Conservation (phyloP, 2,329 filamentous ascomycete species). For the Colletotrichum sp. region DNA sequence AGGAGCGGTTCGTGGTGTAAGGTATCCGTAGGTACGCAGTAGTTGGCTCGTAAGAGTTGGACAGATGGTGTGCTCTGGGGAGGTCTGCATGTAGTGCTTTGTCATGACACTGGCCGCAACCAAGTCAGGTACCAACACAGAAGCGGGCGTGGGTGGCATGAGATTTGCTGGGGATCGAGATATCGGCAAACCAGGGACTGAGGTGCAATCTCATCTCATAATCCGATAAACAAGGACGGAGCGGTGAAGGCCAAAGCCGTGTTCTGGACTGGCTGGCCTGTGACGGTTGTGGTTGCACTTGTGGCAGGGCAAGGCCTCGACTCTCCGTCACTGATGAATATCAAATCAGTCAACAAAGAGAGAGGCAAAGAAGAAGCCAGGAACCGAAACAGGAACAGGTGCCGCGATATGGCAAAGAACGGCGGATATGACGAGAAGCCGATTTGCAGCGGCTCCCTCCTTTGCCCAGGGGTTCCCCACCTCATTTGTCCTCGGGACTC, state of each 20-base stretch:
- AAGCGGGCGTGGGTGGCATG: background rate
- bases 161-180: conserved; percentile 5
- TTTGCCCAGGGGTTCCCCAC: background rate
- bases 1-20: background rate
- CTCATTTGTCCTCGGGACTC: background rate
- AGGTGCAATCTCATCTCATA: background rate
- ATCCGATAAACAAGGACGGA: background rate
- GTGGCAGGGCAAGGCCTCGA: background rate
- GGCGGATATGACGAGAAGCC: background rate
- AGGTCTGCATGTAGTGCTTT: conserved; percentile 7
- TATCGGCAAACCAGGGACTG: background rate
- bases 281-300: background rate
- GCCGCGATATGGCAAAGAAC: background rate
- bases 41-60: background rate
- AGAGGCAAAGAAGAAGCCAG: background rate
- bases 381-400: background rate
- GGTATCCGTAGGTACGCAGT: too few species aligned
- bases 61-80: background rate
- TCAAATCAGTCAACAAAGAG: conserved; percentile 5
- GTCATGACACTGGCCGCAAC: conserved; percentile 5
- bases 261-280: background rate
- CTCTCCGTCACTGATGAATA: background rate
- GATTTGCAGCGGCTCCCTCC: background rate
- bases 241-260: background rate
- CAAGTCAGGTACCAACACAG: conserved; percentile 16